Evolutionary conservation across 108 stramenopile genomes (phyloP).

Genomic region (Ochromonas danica): DNA sequence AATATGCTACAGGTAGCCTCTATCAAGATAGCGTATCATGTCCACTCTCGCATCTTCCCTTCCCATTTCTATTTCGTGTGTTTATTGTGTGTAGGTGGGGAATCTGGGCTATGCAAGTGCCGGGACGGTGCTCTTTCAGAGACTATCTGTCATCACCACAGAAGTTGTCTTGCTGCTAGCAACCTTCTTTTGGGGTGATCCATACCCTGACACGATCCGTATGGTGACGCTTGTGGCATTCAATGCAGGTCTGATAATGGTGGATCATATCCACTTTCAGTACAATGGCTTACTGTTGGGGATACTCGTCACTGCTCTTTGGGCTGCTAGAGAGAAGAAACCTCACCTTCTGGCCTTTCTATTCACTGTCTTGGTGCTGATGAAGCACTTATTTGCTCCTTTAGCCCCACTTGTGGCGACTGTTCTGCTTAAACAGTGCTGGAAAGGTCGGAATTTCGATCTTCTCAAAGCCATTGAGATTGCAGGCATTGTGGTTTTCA

Average conservation of each 20-base stretch:
- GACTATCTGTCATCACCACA: constrained; percentile 71
- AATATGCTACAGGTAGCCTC: constrained; percentile 40
- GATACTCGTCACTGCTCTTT: constrained; percentile 63
- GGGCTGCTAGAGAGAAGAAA: constrained; percentile 39
- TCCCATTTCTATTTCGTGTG: not conserved
- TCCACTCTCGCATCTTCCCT: not conserved
- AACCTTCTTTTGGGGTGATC: too few species aligned
- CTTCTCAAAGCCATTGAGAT: not conserved
- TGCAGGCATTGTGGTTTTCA: not conserved
- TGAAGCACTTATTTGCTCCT: constrained; percentile 87
- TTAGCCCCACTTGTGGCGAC: constrained; percentile 80
- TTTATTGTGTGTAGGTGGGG: not conserved
- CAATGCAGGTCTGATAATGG: constrained; percentile 66
- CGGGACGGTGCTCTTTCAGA: constrained; percentile 63
- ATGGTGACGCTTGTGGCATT: constrained; percentile 54
- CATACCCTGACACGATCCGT: too few species aligned
- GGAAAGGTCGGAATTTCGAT: not conserved
- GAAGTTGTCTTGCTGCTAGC: constrained; percentile 62
- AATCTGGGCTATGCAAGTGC: constrained; percentile 38
- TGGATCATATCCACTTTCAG: constrained; percentile 91
- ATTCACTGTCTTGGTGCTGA: constrained; percentile 71
- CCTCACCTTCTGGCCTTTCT: constrained; percentile 54
- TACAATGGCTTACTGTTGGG: constrained; percentile 92
- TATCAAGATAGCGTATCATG: too few species aligned
- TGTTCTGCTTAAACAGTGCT: constrained; percentile 61